Evolutionary conservation across 768 basidiomycete species (phyloP), one percentile per base, ranked within the genome.

Genomic region (Pulveroboletus ravenelii): DNA sequence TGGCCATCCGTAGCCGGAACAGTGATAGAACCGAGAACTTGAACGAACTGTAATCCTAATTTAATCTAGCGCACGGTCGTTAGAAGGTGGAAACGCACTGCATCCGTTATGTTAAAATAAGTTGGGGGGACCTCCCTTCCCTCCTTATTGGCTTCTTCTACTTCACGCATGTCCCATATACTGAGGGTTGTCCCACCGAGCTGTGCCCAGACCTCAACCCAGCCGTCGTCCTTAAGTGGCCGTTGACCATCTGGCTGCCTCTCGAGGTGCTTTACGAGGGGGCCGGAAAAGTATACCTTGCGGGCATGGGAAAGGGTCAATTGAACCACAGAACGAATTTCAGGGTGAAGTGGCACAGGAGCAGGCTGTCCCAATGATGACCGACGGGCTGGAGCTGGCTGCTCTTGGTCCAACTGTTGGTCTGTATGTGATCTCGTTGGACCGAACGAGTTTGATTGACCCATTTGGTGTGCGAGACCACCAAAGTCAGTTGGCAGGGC

Each of bases 161-260:
- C 84, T 59, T 86, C 81, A 60, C 79, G 82, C 87, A 93, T 93
- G 64, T 92, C 89, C 92, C 92, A 94, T 38, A 93, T 76, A 59
- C 89, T 91, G 58, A 94, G 76, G 18, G 88, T 93, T 6, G 89
- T 92, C 5, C 92, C 93, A 44, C 88, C 85, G 31, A 94, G 74
- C 69, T 94, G 92, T 1, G 85, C 92, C 89, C 89, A 94, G 14
- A 93, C 85, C 15, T 92, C 82, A 10, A 76, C 75, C 88, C 91
- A 92, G 1, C 82, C 81, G 3, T 88, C 87, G 60, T 89, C 86
- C 61, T 85, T 86, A 52, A 70, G 61, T 3, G 85, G 80, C 52
- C 74, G 77, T 58, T 83, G 77, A 18, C 90, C 88, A 64, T 89
- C 86, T 1, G 89, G 73, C 54, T 82, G 80, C n/a, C 85, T 79